A percentile compares a stretch with the other conserved stretches of the same genome.
phyloP scores from a whole-genome alignment of 2,329 filamentous ascomycete genomes.

The Botrytis medusae region DNA sequence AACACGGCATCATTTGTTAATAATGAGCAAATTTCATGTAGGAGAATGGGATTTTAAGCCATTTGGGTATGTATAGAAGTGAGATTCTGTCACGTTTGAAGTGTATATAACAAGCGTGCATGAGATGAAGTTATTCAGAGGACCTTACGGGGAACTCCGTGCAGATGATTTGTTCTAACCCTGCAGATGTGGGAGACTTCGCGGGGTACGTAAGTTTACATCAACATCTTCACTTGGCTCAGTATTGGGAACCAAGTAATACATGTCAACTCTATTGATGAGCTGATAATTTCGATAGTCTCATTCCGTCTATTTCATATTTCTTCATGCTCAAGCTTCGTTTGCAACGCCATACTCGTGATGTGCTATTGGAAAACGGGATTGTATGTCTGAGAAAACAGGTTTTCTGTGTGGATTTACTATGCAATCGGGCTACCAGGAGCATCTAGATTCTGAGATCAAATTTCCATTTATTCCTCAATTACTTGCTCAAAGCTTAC shows the following conservation, averaged over 20 bases:
- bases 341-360: background rate
- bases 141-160: background rate
- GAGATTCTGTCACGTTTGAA: background rate
- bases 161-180: background rate
- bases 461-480: accelerated
- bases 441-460: background rate
- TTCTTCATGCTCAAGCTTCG: background rate
- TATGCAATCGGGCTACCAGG: background rate
- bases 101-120: background rate
- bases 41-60: too few relatives aligned
- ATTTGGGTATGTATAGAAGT: background rate
- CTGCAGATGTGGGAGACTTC: too few relatives aligned
- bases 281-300: accelerated
- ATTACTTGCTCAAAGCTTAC: background rate
- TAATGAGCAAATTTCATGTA: background rate
- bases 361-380: background rate
- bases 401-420: background rate
- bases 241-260: background rate
- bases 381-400: background rate
- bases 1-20: background rate
- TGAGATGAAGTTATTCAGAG: background rate
- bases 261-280: background rate
- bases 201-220: background rate
- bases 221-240: background rate
- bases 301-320: background rate